phyloP scores from a whole-genome alignment of 768 basidiomycete species.

The Pleurotus sapidus region DNA sequence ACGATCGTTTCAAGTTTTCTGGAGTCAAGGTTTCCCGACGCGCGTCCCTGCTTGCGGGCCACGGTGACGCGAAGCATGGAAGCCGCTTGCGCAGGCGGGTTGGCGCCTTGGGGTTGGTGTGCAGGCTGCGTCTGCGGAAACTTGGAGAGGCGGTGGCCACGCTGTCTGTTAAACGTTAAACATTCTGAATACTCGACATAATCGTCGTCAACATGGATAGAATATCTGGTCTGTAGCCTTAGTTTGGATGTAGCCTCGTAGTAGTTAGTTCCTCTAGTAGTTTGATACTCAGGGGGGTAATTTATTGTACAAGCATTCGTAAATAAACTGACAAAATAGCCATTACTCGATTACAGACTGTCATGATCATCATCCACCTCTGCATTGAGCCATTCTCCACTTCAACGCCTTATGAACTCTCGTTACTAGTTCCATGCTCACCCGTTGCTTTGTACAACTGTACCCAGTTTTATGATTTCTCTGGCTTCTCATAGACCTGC shows the following conservation, averaged over 20 bases:
- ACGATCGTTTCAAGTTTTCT: background rate
- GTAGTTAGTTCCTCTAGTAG: no score
- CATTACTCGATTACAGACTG: background rate
- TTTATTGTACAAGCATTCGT: slow-evolving; percentile 5
- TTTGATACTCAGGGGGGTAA: background rate
- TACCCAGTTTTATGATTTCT: background rate
- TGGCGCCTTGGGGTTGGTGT: background rate
- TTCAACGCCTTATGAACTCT: background rate
- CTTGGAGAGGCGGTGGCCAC: background rate
- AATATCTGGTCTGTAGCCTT: no score
- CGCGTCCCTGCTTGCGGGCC: background rate
- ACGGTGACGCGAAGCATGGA: background rate
- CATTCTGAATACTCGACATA: background rate
- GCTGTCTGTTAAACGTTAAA: slow-evolving; percentile 2
- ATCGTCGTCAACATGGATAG: no score
- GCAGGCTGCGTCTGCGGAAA: background rate
- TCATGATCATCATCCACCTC: background rate
- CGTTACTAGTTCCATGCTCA: background rate
- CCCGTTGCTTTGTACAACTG: background rate
- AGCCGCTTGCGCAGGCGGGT: background rate
- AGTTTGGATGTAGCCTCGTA: no score
- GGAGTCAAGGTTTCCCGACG: background rate
- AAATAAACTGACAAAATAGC: slow-evolving; percentile 6
- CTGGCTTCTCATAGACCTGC: background rate
- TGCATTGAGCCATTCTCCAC: background rate